Evolutionary conservation across 257 asterid genomes (phyloP).

Genomic region (Mitragyna speciosa): DNA sequence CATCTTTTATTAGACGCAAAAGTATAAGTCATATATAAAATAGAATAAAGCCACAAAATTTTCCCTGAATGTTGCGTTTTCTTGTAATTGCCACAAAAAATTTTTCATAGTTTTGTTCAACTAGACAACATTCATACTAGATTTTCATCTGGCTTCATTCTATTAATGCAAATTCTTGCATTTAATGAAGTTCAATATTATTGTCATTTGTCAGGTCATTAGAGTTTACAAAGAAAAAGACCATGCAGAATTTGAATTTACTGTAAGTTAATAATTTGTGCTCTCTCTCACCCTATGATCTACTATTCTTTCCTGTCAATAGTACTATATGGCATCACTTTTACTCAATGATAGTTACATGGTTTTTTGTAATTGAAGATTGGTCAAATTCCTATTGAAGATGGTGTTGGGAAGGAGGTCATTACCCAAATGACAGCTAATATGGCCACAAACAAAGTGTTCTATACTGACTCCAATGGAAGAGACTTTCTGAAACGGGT

Average conservation of each 20-base stretch:
- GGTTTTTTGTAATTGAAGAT: conserved; percentile 46
- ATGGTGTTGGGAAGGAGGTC: conserved; percentile 76
- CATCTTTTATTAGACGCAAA: neutral
- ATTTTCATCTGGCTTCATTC: neutral
- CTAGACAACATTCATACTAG: neutral
- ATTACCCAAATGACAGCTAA: conserved; percentile 70
- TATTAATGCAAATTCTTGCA: neutral
- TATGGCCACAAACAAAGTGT: conserved; percentile 66
- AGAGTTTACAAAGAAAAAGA: conserved; percentile 81
- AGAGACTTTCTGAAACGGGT: conserved; percentile 92
- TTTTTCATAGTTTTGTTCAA: neutral
- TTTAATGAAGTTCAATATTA: neutral
- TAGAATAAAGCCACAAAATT: neutral
- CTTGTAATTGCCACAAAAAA: neutral
- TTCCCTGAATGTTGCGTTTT: neutral
- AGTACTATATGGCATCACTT: neutral
- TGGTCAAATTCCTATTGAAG: conserved; percentile 74
- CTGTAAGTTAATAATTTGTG: conserved; percentile 47
- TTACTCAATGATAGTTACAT: conserved; percentile 7
- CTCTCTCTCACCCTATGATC: neutral
- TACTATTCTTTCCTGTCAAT: neutral
- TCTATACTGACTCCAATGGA: conserved; percentile 84
- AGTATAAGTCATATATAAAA: neutral
- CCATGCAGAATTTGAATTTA: conserved; percentile 85
- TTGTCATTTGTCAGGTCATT: conserved; percentile 45